These are phyloP conservation scores for Scalesia atractyloides DNA, from an alignment of 129 eudicot genomes.

Conservation along the genomic window DNA sequence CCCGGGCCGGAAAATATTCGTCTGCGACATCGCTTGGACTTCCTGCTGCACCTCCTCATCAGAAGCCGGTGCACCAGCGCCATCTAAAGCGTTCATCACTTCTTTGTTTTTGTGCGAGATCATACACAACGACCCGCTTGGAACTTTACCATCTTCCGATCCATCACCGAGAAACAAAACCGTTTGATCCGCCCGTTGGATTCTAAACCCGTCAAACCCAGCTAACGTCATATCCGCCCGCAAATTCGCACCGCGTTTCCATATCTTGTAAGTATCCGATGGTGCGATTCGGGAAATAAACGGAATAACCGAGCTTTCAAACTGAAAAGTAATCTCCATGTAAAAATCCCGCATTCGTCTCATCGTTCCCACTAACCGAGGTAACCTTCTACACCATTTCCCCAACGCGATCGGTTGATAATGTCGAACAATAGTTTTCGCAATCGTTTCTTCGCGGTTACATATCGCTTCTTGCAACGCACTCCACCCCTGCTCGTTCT, in stretches of 20 bases:
- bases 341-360: slow-evolving; percentile 88
- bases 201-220: slow-evolving; percentile 81
- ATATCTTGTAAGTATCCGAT: slow-evolving; percentile 82
- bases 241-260: slow-evolving; percentile 88
- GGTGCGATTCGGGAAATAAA: slow-evolving; percentile 86
- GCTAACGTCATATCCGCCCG: slow-evolving; percentile 94
- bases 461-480: slow-evolving; percentile 89
- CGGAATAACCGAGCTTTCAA: slow-evolving; percentile 94
- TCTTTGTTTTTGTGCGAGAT: slow-evolving; percentile 80
- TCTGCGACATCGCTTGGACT: slow-evolving; percentile 81
- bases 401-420: slow-evolving; percentile 94
- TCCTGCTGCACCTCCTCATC: slow-evolving; percentile 85
- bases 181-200: slow-evolving; percentile 87
- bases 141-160: slow-evolving; percentile 72
- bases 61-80: slow-evolving; percentile 78
- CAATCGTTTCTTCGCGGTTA: slow-evolving; percentile 66
- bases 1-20: slow-evolving; percentile 84
- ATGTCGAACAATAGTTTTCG: slow-evolving; percentile 70
- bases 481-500: slow-evolving; percentile 92
- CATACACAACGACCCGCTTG: slow-evolving; percentile 77
- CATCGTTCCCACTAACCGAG: slow-evolving; percentile 71
- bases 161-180: slow-evolving; percentile 88
- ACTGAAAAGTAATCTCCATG: slow-evolving; percentile 87
- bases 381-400: slow-evolving; percentile 87
- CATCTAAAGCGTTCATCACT: slow-evolving; percentile 81